Evolutionary conservation across 1,284 basidiomycete genomes (phyloP), one percentile per base, ranked within the genome.

Genomic region (Apiotrichum sp.): DNA sequence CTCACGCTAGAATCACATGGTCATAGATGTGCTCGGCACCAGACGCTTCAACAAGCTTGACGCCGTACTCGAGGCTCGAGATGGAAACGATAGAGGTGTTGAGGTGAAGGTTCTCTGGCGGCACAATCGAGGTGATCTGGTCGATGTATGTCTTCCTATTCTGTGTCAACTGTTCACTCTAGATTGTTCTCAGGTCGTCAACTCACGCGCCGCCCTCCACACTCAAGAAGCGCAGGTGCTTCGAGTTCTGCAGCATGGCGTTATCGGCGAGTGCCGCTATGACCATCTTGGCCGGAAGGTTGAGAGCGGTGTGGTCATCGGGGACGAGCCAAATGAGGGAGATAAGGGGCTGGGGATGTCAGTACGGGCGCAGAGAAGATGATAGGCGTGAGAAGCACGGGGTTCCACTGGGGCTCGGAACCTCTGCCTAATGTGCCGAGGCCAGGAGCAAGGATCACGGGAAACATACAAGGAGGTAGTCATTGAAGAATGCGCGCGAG

Each of bases 1-100:
- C 72, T 62, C 81, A 85, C 3, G 88, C 87, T 40, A 92, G 75
- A 47, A 91, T 85, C 53, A 92, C 85, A 67, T 86, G 84, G 72
- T 91, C 88, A 68, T 83, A 90, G 8, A 77, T 53, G 63, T 71
- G 68, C 41, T 73, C 65, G 8, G 62, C 53, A 4, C 73, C 73
- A 6, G 54, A 57, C 2, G 65, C 64, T 52, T 75, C 72, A 1
- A 59, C 62, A 38, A 75, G 62, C 29, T 62, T 64, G 1, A 74
- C 72, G 9, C 69, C 68, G 14, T 62, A 51, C 4, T 65, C 62
- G 2, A 57, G 47, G 31, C 64, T 61, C n/a, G 58, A 54, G 44
- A 77, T 65, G 6, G 64, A 58, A 22, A 67, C 66, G 33, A 89
- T 79, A 9, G 82, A 81, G 0, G 83, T 83, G 22, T 81, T 81